These are phyloP conservation scores for Puccinellia tenuiflora DNA, from an alignment of 176 grass and related monocot genomes.

Conservation along the genomic window DNA sequence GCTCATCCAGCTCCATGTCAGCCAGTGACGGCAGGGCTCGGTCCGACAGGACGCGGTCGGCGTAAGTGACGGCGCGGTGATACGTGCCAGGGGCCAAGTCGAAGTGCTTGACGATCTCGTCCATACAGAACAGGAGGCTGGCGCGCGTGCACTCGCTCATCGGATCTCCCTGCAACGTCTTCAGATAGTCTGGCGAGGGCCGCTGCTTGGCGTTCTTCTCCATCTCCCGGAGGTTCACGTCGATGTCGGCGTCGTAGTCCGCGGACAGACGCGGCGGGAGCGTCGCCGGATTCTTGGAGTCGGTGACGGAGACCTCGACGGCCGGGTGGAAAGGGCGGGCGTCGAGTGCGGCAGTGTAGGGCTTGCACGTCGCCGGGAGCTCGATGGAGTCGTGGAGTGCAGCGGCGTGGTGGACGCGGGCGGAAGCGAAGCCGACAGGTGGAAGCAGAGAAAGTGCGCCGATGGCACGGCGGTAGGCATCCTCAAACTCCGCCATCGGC, in stretches of 20 bases:
- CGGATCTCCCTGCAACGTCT: not conserved
- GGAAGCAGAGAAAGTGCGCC: too few species aligned
- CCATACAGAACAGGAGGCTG: constrained; percentile 14
- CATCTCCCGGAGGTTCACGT: constrained; percentile 2
- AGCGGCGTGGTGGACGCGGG: not conserved
- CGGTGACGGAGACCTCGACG: not conserved
- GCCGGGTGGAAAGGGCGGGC: not conserved
- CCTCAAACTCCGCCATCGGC: too few species aligned
- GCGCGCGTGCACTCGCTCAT: not conserved
- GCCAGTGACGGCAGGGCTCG: not conserved
- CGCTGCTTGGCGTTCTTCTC: not conserved
- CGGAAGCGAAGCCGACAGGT: too few species aligned
- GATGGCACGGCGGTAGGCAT: too few species aligned
- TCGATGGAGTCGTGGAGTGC: not conserved
- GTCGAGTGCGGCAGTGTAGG: not conserved
- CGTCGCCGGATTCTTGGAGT: not conserved
- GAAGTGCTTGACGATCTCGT: not conserved
- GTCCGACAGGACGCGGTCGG: constrained; percentile 31
- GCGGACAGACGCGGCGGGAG: not conserved
- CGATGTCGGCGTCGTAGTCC: constrained; percentile 22
- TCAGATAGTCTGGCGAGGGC: not conserved
- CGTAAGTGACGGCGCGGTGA: constrained; percentile 29
- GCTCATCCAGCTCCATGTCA: not conserved
- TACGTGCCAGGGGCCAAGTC: not conserved
- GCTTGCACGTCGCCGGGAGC: too few species aligned